phyloP scores from a whole-genome alignment of 768 basidiomycete species.

The Panaeolus cyanescens region DNA sequence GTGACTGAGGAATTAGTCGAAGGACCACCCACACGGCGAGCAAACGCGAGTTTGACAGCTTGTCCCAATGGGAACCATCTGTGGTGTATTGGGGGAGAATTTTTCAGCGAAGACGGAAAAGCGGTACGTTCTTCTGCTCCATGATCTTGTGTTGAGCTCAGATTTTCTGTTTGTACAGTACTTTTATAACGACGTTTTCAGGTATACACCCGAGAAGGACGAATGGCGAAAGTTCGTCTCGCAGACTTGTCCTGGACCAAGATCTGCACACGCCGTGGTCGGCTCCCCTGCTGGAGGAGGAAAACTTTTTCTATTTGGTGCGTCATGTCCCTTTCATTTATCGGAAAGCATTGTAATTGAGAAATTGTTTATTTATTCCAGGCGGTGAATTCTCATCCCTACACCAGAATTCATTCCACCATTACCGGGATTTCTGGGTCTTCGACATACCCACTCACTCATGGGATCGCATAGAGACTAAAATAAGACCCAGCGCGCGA shows the following conservation, averaged over 20 bases:
- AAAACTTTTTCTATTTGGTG: conserved; percentile 83
- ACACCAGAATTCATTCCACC: conserved; percentile 83
- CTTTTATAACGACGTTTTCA: conserved; percentile 87
- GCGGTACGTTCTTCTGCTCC: conserved; percentile 46
- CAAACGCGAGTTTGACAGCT: conserved; percentile 79
- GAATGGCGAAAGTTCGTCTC: conserved; percentile 91
- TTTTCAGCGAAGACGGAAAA: conserved; percentile 83
- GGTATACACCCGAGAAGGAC: conserved; percentile 88
- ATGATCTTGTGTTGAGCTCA: not conserved
- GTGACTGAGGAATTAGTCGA: conserved; percentile 86
- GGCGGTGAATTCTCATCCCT: conserved; percentile 88
- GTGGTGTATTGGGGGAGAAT: conserved; percentile 87
- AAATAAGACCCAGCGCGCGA: conserved; percentile 74
- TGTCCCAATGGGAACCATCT: conserved; percentile 82
- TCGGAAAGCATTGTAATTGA: not conserved
- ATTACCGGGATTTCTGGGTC: conserved; percentile 88
- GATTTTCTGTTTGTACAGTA: conserved; percentile 43
- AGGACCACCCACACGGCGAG: conserved; percentile 80
- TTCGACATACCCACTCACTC: conserved; percentile 78
- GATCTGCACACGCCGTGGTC: conserved; percentile 85
- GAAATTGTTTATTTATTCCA: conserved; percentile 21
- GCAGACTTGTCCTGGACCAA: conserved; percentile 82
- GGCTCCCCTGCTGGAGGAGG: conserved; percentile 79
- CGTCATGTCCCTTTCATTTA: not conserved
- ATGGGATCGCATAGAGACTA: conserved; percentile 92